Conservation (phyloP, 768 basidiomycete species). For the Mycena sanguinolenta region DNA sequence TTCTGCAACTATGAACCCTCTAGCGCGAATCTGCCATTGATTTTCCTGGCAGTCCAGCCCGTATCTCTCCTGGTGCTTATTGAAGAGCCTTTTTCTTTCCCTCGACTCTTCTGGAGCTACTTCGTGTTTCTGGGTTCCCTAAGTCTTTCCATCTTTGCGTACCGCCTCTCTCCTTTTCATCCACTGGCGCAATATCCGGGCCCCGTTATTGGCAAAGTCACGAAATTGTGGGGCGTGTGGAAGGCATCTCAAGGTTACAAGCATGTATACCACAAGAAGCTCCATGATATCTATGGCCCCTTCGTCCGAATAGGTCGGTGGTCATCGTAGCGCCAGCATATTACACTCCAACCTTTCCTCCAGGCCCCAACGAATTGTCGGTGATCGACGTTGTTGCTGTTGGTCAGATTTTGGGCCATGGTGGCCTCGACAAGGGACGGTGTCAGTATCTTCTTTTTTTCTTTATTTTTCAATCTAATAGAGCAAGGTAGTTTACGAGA, state of each 20-base stretch:
- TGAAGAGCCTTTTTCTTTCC: background rate
- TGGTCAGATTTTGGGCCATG: no score
- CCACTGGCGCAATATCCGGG: constrained; percentile 65
- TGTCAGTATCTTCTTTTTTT: constrained; percentile 20
- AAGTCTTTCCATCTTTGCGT: constrained; percentile 50
- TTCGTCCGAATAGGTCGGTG: no score
- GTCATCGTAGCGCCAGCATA: background rate
- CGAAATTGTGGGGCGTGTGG: no score
- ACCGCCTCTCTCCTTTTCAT: constrained; percentile 68
- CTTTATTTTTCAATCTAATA: background rate
- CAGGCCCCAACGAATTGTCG: constrained; percentile 33
- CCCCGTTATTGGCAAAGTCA: constrained; percentile 56
- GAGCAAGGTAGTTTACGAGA: constrained; percentile 16
- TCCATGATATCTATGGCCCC: no score
- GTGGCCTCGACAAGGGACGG: constrained; percentile 29
- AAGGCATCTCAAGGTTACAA: no score
- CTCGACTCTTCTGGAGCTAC: constrained; percentile 9
- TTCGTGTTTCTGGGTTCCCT: constrained; percentile 46
- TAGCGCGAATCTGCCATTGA: constrained; percentile 14
- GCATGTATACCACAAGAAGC: no score
- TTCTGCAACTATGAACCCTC: constrained; percentile 26
- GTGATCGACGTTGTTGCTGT: constrained; percentile 26
- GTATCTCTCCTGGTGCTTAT: background rate
- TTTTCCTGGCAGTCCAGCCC: constrained; percentile 10
- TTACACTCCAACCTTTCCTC: background rate